These are phyloP conservation scores for Nakazawaea laoshanensis DNA, from an alignment of 805 yeast genomes.

Conservation along the genomic window DNA sequence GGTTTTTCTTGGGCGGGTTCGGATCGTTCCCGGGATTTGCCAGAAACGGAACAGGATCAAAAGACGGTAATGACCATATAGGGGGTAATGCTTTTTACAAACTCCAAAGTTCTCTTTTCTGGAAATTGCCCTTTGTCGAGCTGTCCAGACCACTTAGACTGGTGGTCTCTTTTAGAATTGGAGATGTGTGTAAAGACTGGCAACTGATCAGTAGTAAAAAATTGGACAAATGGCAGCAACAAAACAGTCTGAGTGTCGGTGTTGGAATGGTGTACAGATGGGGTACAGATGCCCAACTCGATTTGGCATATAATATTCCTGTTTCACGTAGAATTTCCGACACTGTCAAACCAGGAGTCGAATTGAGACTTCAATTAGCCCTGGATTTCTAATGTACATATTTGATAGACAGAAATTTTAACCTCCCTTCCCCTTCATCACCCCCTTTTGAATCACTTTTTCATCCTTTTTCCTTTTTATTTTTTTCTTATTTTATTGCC, in stretches of 20 bases:
- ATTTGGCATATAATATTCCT: constrained; percentile 58
- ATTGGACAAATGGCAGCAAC: constrained; percentile 12
- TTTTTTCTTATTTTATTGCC: too few relatives aligned
- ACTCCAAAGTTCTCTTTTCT: constrained; percentile 48
- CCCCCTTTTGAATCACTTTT: too few relatives aligned
- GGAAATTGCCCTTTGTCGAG: constrained; percentile 46
- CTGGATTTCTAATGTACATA: constrained; percentile 15
- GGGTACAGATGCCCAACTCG: constrained; percentile 55
- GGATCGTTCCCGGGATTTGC: constrained; percentile 65
- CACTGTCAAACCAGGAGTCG: constrained; percentile 49
- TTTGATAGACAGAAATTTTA: too few relatives aligned
- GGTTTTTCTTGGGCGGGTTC: constrained; percentile 79
- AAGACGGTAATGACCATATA: constrained; percentile 41
- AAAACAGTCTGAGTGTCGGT: constrained; percentile 38
- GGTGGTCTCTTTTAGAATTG: constrained; percentile 61
- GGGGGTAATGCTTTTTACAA: constrained; percentile 65
- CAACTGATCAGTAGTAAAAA: constrained; percentile 12
- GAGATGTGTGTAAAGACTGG: constrained; percentile 35
- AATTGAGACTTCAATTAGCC: constrained; percentile 18
- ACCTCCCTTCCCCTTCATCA: too few relatives aligned
- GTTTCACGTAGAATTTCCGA: constrained; percentile 42
- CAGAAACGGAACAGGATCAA: constrained; percentile 58
- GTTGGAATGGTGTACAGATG: constrained; percentile 53
- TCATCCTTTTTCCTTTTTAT: too few relatives aligned
- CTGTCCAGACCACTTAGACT: constrained; percentile 43